These are phyloP conservation scores for Saprolegnia parasitica DNA, from an alignment of 352 stramenopile genomes.

Conservation along the genomic window DNA sequence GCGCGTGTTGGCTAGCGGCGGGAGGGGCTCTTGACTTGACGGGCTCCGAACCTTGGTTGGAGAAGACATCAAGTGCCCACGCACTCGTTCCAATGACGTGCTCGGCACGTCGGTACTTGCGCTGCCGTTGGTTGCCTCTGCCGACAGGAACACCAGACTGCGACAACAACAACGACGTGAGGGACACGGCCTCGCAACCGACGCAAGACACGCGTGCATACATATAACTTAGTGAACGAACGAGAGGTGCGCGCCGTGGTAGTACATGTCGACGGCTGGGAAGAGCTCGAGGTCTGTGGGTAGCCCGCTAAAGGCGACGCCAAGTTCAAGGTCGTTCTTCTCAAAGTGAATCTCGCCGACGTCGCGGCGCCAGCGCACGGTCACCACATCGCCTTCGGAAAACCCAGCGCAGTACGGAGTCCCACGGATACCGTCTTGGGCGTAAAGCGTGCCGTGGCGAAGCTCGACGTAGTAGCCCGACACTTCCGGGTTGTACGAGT, in stretches of 20 bases:
- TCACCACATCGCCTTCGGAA: constrained; percentile 3
- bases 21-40: no score
- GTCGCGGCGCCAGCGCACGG: constrained; percentile 5
- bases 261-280: constrained; percentile 12
- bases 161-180: no score
- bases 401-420: constrained; percentile 15
- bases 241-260: background rate
- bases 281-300: background rate
- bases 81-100: no score
- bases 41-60: no score
- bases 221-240: background rate
- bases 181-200: no score
- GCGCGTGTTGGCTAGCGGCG: no score
- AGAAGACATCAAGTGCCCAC: no score
- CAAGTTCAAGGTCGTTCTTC: constrained; percentile 22
- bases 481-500: constrained; percentile 15
- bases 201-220: no score
- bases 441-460: constrained; percentile 4
- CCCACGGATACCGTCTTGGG: background rate
- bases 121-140: no score
- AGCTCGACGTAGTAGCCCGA: constrained; percentile 24
- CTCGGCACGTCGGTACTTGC: no score
- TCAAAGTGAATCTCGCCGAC: constrained; percentile 8
- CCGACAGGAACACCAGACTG: no score
- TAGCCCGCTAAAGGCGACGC: constrained; percentile 1